Conservation (phyloP, 441 rosid species). For the Isatis lusitanica region DNA sequence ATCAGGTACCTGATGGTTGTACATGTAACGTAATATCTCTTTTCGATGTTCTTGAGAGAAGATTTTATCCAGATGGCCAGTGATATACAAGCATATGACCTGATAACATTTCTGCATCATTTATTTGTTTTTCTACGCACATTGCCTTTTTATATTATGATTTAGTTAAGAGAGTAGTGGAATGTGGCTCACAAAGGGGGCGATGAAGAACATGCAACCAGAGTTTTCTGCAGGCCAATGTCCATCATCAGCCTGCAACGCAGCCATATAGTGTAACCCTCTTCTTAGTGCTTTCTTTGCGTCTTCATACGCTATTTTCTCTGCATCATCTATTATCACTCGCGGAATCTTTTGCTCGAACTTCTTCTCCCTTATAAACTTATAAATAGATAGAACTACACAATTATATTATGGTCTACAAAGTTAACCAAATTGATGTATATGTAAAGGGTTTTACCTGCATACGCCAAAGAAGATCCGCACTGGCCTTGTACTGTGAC, state of each 20-base stretch:
- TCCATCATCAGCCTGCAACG: constrained; percentile 63
- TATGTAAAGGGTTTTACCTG: neutral
- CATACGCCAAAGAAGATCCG: constrained; percentile 29
- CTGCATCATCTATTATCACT: constrained; percentile 48
- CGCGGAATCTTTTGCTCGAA: constrained; percentile 49
- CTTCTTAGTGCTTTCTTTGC: constrained; percentile 44
- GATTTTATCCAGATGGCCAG: constrained; percentile 60
- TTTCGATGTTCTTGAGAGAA: constrained; percentile 50
- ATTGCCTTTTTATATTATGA: too few species aligned
- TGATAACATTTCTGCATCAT: neutral
- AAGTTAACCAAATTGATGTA: neutral
- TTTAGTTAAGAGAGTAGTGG: too few species aligned
- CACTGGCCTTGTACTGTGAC: neutral
- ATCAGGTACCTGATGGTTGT: constrained; percentile 58
- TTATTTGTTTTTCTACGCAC: too few species aligned
- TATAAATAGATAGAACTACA: neutral
- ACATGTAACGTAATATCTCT: constrained; percentile 69
- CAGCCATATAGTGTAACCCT: constrained; percentile 50
- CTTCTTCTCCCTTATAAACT: constrained; percentile 49
- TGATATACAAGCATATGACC: constrained; percentile 60
- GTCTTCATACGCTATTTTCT: constrained; percentile 44
- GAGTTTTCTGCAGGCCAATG: constrained; percentile 81
- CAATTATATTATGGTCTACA: neutral
- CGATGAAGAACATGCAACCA: constrained; percentile 55
- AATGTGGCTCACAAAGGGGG: constrained; percentile 38